phyloP scores from a whole-genome alignment of 345 rosid genomes.

The Sonneratia caseolaris region DNA sequence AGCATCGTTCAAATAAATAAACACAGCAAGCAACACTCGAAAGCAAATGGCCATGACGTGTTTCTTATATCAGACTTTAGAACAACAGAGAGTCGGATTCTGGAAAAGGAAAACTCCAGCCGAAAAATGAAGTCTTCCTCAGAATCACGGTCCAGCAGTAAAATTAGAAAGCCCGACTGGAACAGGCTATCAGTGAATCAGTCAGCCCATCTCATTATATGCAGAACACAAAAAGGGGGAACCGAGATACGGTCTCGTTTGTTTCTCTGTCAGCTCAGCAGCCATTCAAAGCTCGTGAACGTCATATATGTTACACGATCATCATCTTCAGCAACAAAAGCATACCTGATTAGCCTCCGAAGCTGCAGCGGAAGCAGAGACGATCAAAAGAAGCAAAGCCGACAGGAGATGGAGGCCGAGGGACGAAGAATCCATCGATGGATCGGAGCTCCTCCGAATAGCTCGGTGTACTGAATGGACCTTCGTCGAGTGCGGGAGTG shows the following conservation, averaged over 20 bases:
- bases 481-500: neutral
- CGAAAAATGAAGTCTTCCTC: too few relatives aligned
- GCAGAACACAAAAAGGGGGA: neutral
- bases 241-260: neutral
- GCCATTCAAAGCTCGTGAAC: neutral
- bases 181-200: too few relatives aligned
- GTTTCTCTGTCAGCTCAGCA: neutral
- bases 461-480: neutral
- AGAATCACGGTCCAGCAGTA: too few relatives aligned
- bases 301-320: neutral
- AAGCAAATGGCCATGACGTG: too few relatives aligned
- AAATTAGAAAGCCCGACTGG: too few relatives aligned
- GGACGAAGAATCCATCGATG: constrained; percentile 7
- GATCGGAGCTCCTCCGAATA: neutral
- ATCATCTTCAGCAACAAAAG: neutral
- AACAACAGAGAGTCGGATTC: too few relatives aligned
- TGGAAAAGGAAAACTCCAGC: too few relatives aligned
- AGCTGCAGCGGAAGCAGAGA: constrained; percentile 7
- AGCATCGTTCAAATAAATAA: too few relatives aligned
- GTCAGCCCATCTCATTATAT: too few relatives aligned
- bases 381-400: neutral
- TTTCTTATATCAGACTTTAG: too few relatives aligned
- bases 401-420: neutral
- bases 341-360: neutral
- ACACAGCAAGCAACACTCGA: too few relatives aligned